These are phyloP conservation scores for Candida sp. DNA, from an alignment of 1,139 yeast species.

Conservation along the genomic window DNA sequence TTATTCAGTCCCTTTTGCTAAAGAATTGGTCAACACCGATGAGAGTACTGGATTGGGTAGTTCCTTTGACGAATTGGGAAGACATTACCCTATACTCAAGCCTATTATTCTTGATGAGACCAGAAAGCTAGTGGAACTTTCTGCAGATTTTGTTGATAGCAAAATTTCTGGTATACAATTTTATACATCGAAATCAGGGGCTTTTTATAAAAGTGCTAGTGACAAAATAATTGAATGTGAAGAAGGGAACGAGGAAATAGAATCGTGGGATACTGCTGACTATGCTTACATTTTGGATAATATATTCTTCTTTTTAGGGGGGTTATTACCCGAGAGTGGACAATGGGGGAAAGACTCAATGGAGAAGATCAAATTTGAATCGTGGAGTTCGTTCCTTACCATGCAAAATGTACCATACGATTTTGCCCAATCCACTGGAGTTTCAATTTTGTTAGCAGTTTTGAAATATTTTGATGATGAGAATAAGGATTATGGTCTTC, in stretches of 20 bases:
- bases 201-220: constrained; percentile 35
- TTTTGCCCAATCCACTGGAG: constrained; percentile 52
- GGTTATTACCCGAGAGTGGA: constrained; percentile 44
- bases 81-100: constrained; percentile 78
- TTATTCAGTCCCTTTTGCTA: constrained; percentile 45
- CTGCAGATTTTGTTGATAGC: constrained; percentile 37
- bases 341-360: constrained; percentile 47
- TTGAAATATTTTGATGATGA: constrained; percentile 56
- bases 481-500: constrained; percentile 48
- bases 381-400: constrained; percentile 42
- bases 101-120: constrained; percentile 55
- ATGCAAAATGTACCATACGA: constrained; percentile 59
- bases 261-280: constrained; percentile 51
- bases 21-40: constrained; percentile 38
- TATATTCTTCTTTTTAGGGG: constrained; percentile 42
- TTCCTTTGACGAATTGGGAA: constrained; percentile 74
- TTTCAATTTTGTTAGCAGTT: constrained; percentile 51
- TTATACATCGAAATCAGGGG: constrained; percentile 39
- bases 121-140: constrained; percentile 39
- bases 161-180: constrained; percentile 38
- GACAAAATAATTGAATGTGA: constrained; percentile 39
- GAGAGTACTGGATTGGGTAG: constrained; percentile 57
- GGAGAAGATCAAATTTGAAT: constrained; percentile 35
- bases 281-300: constrained; percentile 46
- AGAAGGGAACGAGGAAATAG: constrained; percentile 33